These are phyloP conservation scores for Plasmodium gallinaceum DNA, from an alignment of 169 alveolate genomes.

Conservation along the genomic window DNA sequence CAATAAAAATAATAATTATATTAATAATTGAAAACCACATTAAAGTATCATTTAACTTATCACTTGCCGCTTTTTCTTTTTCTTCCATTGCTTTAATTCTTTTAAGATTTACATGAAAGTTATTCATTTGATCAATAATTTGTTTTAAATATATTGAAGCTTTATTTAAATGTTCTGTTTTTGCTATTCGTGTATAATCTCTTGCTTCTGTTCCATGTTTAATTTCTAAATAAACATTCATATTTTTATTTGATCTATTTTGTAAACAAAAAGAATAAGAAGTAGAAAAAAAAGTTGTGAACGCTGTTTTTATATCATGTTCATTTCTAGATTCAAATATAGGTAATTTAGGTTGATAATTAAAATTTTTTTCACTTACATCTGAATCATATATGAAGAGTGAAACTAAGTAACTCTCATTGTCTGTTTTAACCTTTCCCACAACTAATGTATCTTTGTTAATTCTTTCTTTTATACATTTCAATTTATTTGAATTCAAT, in stretches of 20 bases:
- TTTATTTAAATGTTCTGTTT: conserved; percentile 60
- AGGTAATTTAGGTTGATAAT: conserved; percentile 8
- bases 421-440: conserved; percentile 35
- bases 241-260: conserved; percentile 9
- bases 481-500: conserved; percentile 23
- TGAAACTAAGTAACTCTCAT: conserved; percentile 9
- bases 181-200: conserved; percentile 59
- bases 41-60: conserved; percentile 61
- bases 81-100: conserved; percentile 47
- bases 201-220: conserved; percentile 69
- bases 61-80: conserved; percentile 55
- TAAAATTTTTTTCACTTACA: conserved; percentile 29
- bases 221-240: conserved; percentile 39
- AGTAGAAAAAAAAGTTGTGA: conserved; percentile 43
- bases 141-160: conserved; percentile 49
- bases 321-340: conserved; percentile 54
- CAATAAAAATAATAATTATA: conserved; percentile 40
- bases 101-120: conserved; percentile 53
- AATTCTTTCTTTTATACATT: conserved; percentile 65
- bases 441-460: conserved; percentile 56
- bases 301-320: conserved; percentile 71
- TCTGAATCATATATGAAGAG: conserved; percentile 45
- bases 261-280: conserved; percentile 70
- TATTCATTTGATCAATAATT: conserved; percentile 50
- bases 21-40: conserved; percentile 67